phyloP scores from a whole-genome alignment of 2,329 filamentous ascomycete species.

The Trichoderma koningiopsis region DNA sequence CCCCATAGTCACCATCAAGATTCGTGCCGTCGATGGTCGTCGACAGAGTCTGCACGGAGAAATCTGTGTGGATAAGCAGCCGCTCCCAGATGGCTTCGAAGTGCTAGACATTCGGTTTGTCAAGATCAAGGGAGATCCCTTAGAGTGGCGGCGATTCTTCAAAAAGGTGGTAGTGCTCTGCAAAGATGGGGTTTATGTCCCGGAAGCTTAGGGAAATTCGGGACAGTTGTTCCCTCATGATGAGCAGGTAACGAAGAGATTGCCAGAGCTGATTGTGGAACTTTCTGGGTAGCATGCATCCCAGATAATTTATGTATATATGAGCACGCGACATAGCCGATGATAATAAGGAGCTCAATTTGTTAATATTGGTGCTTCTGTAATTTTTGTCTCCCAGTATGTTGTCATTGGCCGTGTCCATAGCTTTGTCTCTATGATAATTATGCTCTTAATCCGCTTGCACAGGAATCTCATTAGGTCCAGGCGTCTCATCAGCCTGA shows the following conservation, averaged over 20 bases:
- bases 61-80: slow-evolving; percentile 69
- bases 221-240: slow-evolving; percentile 28
- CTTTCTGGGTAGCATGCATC: slow-evolving; percentile 13
- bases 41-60: slow-evolving; percentile 74
- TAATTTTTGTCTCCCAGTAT: background rate
- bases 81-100: slow-evolving; percentile 58
- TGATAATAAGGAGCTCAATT: background rate
- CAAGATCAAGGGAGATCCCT: slow-evolving; percentile 91
- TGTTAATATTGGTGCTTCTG: background rate
- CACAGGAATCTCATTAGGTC: slow-evolving; percentile 37
- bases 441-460: slow-evolving; percentile 33
- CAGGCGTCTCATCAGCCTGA: slow-evolving; percentile 38
- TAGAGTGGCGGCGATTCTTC: slow-evolving; percentile 96
- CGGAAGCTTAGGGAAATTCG: slow-evolving; percentile 42
- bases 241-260: background rate
- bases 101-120: slow-evolving; percentile 86
- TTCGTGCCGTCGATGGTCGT: slow-evolving; percentile 73
- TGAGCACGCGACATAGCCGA: background rate
- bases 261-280: background rate
- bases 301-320: slow-evolving; percentile 1
- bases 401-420: background rate
- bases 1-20: slow-evolving; percentile 64
- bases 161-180: slow-evolving; percentile 91
- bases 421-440: background rate
- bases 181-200: slow-evolving; percentile 75